Percentiles rank a stretch among this genome's conserved stretches.
Evolutionary conservation across 257 asterid species (phyloP).

Genomic region (Agastache rugosa): DNA sequence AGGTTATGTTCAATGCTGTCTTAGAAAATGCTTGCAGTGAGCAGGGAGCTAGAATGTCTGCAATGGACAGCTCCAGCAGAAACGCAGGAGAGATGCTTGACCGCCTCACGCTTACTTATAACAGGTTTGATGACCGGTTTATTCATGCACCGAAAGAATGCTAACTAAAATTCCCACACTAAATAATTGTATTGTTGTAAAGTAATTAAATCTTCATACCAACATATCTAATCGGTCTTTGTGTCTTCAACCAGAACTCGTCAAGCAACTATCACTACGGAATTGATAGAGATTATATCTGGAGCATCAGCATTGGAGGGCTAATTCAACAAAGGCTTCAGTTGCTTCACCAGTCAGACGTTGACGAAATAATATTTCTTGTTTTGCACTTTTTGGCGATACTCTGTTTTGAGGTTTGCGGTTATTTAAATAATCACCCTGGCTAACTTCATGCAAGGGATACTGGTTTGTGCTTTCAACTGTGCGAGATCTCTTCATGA

Average conservation of each 20-base stretch:
- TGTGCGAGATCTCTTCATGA: conserved; percentile 3
- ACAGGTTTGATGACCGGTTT: conserved; percentile 59
- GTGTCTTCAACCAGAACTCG: conserved; percentile 68
- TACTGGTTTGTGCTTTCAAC: conserved; percentile 25
- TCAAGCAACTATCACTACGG: conserved; percentile 97
- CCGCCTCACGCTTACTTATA: conserved; percentile 93
- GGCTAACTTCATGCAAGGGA: conserved; percentile 36
- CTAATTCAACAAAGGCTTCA: conserved; percentile 35
- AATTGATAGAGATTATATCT: conserved; percentile 85
- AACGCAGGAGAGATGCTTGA: conserved; percentile 99
- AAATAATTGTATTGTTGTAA: neutral
- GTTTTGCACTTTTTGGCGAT: conserved; percentile 31
- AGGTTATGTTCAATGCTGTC: conserved; percentile 94
- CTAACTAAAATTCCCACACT: neutral
- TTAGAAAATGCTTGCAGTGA: conserved; percentile 99
- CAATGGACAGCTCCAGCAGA: conserved; percentile 99
- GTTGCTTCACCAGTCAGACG: conserved; percentile 34
- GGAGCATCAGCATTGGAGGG: conserved; percentile 95
- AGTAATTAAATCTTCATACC: neutral
- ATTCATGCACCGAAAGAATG: neutral
- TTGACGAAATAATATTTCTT: conserved; percentile 56
- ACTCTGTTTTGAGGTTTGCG: conserved; percentile 25
- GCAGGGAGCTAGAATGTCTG: conserved; percentile 99
- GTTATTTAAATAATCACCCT: conserved; percentile 42
- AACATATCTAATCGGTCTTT: conserved; percentile 19